phyloP scores from a whole-genome alignment of 495 filamentous ascomycete species.

The Lepidopterella palustris region DNA sequence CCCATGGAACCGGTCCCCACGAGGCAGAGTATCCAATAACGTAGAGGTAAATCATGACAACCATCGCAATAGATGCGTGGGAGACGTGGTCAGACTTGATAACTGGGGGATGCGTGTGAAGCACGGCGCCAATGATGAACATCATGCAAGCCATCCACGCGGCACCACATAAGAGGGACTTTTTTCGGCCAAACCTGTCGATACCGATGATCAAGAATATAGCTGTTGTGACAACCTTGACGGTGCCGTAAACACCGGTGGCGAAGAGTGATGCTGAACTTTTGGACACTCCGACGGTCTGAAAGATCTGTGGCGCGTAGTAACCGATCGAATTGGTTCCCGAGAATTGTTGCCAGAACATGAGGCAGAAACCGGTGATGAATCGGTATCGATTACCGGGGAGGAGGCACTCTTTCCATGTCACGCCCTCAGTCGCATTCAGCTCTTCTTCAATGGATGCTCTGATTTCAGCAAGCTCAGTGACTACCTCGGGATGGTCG shows the following conservation, averaged over 20 bases:
- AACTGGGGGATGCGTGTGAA: constrained; percentile 12
- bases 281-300: constrained; percentile 22
- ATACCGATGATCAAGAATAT: constrained; percentile 7
- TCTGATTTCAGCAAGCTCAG: constrained; percentile 19
- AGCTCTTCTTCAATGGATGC: constrained; percentile 16
- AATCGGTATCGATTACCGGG: constrained; percentile 18
- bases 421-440: constrained; percentile 17
- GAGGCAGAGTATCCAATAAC: constrained; percentile 22
- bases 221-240: constrained; percentile 16
- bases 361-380: constrained; percentile 25
- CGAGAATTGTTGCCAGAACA: constrained; percentile 33
- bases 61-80: constrained; percentile 15
- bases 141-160: constrained; percentile 14
- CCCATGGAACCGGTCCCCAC: constrained; percentile 25
- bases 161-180: constrained; percentile 5
- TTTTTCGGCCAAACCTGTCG: constrained; percentile 6
- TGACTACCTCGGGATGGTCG: constrained; percentile 51
- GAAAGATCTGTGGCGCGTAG: constrained; percentile 20
- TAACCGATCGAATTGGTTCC: constrained; percentile 22
- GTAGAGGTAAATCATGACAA: constrained; percentile 22
- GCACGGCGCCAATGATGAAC: constrained; percentile 15
- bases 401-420: constrained; percentile 18
- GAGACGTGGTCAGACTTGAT: constrained; percentile 1
- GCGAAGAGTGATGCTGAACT: constrained; percentile 15
- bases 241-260: constrained; percentile 23